Percentiles rank a stretch among this genome's conserved stretches.
These are phyloP conservation scores for Amaranthus hypochondriacus DNA, from an alignment of 148 eudicot genomes.

Conservation along the genomic window DNA sequence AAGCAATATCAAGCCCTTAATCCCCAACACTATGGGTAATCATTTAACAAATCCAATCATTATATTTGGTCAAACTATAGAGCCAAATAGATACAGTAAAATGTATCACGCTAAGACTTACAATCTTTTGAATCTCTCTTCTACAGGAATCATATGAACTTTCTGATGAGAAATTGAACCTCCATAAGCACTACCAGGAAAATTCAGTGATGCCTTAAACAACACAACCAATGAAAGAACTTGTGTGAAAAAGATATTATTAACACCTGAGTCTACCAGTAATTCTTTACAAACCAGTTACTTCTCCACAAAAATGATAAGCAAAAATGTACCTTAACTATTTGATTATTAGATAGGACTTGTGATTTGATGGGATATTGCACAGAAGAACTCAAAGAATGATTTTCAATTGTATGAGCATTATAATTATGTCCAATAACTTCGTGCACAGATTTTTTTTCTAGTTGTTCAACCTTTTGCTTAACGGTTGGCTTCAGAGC, in stretches of 20 bases:
- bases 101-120: conserved; percentile 32
- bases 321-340: conserved; percentile 43
- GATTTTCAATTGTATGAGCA: conserved; percentile 19
- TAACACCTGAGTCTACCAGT: conserved; percentile 4
- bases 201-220: conserved; percentile 36
- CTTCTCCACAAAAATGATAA: conserved; percentile 1
- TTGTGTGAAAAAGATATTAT: conserved; percentile 4
- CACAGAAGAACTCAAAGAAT: conserved; percentile 33
- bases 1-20: too few species aligned
- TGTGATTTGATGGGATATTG: conserved; percentile 36
- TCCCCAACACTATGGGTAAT: too few species aligned
- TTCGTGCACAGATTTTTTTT: conserved; percentile 47
- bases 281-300: background rate
- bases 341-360: conserved; percentile 27
- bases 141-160: conserved; percentile 31
- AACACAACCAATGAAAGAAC: background rate
- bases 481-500: conserved; percentile 63
- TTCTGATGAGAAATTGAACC: conserved; percentile 34
- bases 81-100: background rate
- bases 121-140: conserved; percentile 54
- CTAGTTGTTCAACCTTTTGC: conserved; percentile 52
- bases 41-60: background rate
- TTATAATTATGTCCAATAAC: conserved; percentile 34
- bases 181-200: conserved; percentile 37
- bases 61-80: background rate